Percentiles rank a stretch among this genome's conserved stretches.
Conservation (phyloP, 2,329 filamentous ascomycete species). For the Xylaria polymorpha region DNA sequence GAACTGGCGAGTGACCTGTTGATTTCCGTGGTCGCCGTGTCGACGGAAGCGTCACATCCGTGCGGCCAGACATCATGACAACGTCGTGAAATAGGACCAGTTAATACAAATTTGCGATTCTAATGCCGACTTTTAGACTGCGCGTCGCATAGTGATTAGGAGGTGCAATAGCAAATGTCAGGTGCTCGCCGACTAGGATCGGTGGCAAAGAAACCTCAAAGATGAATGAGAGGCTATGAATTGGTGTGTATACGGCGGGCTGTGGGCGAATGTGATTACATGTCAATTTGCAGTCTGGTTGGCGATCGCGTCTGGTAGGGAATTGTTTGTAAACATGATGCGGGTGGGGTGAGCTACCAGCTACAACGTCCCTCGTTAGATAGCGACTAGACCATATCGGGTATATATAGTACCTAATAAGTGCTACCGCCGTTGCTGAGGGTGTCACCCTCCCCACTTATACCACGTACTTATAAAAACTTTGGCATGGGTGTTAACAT, state of each 20-base stretch:
- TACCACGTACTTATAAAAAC: too few relatives aligned
- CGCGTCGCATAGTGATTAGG: constrained; percentile 34
- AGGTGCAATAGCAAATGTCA: constrained; percentile 11
- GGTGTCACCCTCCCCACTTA: neutral
- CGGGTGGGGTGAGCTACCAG: constrained; percentile 28
- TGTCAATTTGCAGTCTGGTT: constrained; percentile 15
- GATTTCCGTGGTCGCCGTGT: constrained; percentile 75
- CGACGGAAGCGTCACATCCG: constrained; percentile 64
- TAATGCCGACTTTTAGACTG: constrained; percentile 20
- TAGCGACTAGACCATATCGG: neutral
- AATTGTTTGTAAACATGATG: constrained; percentile 41
- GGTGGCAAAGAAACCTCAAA: constrained; percentile 9
- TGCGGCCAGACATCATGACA: constrained; percentile 53
- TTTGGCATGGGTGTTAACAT: too few relatives aligned
- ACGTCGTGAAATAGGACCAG: constrained; percentile 14
- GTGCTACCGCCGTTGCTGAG: too few relatives aligned
- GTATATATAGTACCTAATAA: neutral
- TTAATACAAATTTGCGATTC: constrained; percentile 16
- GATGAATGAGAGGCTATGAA: neutral
- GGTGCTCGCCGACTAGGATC: neutral
- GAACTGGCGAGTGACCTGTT: constrained; percentile 69
- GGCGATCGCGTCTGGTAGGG: constrained; percentile 36
- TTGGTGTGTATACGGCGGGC: constrained; percentile 6
- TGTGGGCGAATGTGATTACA: constrained; percentile 16
- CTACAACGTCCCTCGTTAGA: constrained; percentile 2